phyloP scores from a whole-genome alignment of 2,329 filamentous ascomycete genomes.

The Delphinella strobiligena region DNA sequence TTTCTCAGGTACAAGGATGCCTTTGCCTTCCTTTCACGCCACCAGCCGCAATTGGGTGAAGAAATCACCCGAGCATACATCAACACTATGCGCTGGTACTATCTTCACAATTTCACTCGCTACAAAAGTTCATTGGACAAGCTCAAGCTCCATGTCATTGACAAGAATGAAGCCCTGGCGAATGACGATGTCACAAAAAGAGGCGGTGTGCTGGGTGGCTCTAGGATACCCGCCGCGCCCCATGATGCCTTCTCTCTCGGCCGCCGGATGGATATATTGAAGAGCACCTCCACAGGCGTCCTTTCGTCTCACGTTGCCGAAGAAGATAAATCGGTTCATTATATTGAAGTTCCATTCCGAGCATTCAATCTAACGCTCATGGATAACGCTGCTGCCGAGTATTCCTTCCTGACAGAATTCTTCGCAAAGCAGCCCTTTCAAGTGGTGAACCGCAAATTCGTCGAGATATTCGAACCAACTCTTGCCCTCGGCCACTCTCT shows the following conservation, averaged over 20 bases:
- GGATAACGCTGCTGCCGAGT: conserved; percentile 90
- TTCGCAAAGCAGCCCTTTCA: conserved; percentile 71
- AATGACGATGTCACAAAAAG: conserved; percentile 49
- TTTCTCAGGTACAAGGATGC: conserved; percentile 83
- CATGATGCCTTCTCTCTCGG: conserved; percentile 88
- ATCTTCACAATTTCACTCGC: conserved; percentile 76
- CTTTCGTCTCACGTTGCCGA: conserved; percentile 83
- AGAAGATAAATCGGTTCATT: conserved; percentile 75
- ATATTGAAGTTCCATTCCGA: conserved; percentile 80
- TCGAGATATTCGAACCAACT: conserved; percentile 79
- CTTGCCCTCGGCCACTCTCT: conserved; percentile 71
- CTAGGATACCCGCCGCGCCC: conserved; percentile 42
- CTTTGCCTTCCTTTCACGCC: conserved; percentile 70
- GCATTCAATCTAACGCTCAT: conserved; percentile 90
- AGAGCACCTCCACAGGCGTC: conserved; percentile 59
- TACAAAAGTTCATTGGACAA: conserved; percentile 77
- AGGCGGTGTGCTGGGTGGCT: conserved; percentile 41
- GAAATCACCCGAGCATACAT: conserved; percentile 90
- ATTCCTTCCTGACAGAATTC: conserved; percentile 83
- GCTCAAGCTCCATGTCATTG: conserved; percentile 69
- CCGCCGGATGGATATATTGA: conserved; percentile 71
- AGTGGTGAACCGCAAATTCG: conserved; percentile 69
- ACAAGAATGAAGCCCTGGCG: conserved; percentile 65
- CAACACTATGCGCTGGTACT: conserved; percentile 99
- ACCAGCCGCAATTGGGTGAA: conserved; percentile 71